A percentile compares a stretch with the other conserved stretches of the same genome.
Evolutionary conservation across 352 stramenopile genomes (phyloP).

Genomic region (Phytophthora melonis): DNA sequence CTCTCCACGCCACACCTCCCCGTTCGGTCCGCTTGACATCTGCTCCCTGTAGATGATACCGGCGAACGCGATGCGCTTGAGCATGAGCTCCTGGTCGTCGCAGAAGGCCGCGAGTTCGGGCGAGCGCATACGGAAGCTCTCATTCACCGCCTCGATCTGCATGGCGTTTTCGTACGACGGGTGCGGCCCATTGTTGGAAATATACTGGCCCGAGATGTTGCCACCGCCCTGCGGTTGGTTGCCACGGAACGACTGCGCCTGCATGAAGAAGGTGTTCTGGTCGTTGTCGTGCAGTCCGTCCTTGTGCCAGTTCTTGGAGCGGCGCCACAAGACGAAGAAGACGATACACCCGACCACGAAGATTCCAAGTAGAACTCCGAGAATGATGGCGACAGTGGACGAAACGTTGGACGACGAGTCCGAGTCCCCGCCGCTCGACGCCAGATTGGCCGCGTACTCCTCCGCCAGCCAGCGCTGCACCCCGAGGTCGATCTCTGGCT

Average conservation of each 20-base stretch:
- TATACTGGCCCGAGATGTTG: conserved; percentile 24
- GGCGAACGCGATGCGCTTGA: conserved; percentile 47
- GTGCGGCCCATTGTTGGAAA: conserved; percentile 33
- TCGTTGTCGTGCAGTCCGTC: conserved; percentile 36
- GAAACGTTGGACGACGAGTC: conserved; percentile 27
- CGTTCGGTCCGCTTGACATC: conserved; percentile 38
- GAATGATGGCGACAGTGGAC: conserved; percentile 27
- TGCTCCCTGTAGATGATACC: conserved; percentile 41
- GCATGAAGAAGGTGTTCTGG: conserved; percentile 42
- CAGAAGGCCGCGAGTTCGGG: conserved; percentile 43
- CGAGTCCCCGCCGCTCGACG: neutral
- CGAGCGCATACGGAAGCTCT: conserved; percentile 41
- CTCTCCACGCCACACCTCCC: conserved; percentile 71
- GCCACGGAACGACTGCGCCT: conserved; percentile 26
- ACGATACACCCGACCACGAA: conserved; percentile 30
- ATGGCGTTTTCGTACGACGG: conserved; percentile 29
- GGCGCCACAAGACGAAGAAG: conserved; percentile 34
- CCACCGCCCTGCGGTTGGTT: conserved; percentile 1
- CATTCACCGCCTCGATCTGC: conserved; percentile 49
- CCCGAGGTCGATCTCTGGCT: conserved; percentile 35
- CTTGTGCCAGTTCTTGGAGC: conserved; percentile 27
- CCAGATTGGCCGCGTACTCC: neutral
- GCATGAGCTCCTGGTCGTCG: conserved; percentile 48
- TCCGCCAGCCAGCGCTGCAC: conserved; percentile 41
- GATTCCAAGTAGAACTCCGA: conserved; percentile 32